phyloP scores from a whole-genome alignment of 768 basidiomycete genomes.

The Termitomyces sp. region DNA sequence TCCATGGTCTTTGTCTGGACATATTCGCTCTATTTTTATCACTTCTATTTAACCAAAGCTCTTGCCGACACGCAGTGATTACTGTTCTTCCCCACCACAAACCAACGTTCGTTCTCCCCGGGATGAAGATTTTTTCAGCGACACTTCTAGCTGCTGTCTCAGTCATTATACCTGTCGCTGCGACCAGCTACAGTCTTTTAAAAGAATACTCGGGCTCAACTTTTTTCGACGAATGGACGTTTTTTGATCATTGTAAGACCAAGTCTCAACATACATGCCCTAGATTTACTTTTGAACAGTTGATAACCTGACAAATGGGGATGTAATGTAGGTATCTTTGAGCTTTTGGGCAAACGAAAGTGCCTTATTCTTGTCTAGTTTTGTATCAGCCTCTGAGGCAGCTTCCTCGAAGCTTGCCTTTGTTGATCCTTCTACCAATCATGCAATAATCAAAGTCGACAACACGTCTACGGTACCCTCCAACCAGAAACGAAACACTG shows the following conservation, averaged over 20 bases:
- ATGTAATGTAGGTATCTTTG: slow-evolving; percentile 38
- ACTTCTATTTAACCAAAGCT: too few relatives aligned
- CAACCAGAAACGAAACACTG: slow-evolving; percentile 60
- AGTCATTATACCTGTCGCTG: slow-evolving; percentile 7
- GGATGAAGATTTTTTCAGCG: neutral
- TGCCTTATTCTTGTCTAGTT: slow-evolving; percentile 27
- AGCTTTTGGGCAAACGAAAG: neutral
- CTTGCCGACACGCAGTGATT: neutral
- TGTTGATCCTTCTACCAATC: slow-evolving; percentile 59
- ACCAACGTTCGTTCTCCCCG: neutral
- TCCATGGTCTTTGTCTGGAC: too few relatives aligned
- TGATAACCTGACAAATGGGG: slow-evolving; percentile 69
- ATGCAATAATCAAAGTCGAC: slow-evolving; percentile 76
- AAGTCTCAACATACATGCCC: neutral
- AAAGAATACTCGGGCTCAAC: slow-evolving; percentile 53
- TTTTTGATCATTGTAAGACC: slow-evolving; percentile 49
- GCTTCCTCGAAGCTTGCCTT: slow-evolving; percentile 49
- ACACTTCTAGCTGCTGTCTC: slow-evolving; percentile 1
- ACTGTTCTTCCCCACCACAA: neutral
- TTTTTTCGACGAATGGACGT: slow-evolving; percentile 69
- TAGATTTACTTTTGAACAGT: slow-evolving; percentile 26
- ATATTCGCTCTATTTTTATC: neutral
- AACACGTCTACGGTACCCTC: slow-evolving; percentile 50
- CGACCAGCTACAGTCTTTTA: slow-evolving; percentile 40
- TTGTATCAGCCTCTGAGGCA: slow-evolving; percentile 43